These are phyloP conservation scores for Candida neerlandica DNA, from an alignment of 1,139 yeast genomes.

Conservation along the genomic window DNA sequence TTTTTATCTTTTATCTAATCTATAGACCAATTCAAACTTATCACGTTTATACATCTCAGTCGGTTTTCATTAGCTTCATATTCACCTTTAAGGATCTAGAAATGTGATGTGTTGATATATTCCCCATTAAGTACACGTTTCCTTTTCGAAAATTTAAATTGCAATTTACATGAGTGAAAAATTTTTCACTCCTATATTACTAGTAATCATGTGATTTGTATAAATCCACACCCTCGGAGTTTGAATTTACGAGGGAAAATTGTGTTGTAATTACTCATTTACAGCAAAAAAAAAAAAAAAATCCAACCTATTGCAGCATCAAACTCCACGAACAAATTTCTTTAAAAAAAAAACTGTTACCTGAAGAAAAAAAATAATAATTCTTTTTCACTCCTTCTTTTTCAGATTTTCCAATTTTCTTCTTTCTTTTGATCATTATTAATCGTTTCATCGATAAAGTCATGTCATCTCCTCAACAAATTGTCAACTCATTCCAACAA, in stretches of 20 bases:
- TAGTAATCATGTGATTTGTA: neutral
- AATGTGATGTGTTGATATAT: neutral
- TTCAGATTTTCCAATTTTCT: too few species aligned
- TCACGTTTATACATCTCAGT: neutral
- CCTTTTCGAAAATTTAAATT: neutral
- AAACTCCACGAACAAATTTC: neutral
- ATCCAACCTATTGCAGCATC: neutral
- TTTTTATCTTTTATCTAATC: slow-evolving; percentile 1
- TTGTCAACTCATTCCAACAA: slow-evolving; percentile 59
- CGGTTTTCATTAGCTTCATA: neutral
- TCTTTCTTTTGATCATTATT: neutral
- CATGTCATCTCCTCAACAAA: slow-evolving; percentile 74
- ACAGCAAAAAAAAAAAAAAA: neutral
- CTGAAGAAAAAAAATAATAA: neutral
- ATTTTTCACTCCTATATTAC: neutral
- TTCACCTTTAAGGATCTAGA: neutral
- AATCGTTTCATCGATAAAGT: too few species aligned
- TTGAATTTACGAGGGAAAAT: neutral
- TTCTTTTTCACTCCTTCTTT: neutral
- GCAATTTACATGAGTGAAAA: neutral
- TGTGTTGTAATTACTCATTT: slow-evolving; percentile 1
- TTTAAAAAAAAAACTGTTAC: neutral
- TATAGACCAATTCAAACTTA: neutral
- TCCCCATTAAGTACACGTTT: neutral
- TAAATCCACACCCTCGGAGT: neutral